phyloP scores from a whole-genome alignment of 108 stramenopile genomes.

The Epithemia pelagica region DNA sequence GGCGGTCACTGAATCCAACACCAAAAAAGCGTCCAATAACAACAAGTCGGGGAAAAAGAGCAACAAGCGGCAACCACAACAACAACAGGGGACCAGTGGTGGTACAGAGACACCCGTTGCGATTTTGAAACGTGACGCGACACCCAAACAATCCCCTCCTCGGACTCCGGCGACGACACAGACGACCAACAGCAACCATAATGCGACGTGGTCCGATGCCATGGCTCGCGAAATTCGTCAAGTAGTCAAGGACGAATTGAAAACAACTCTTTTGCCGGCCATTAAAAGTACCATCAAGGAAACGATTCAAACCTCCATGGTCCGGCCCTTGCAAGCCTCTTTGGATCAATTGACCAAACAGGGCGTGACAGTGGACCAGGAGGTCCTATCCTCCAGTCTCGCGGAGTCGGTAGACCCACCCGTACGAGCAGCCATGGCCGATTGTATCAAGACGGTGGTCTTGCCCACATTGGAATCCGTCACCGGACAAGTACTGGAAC shows the following conservation, averaged over 20 bases:
- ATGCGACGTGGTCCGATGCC: background rate
- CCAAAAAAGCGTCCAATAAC: conserved; percentile 18
- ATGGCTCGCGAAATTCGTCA: conserved; percentile 24
- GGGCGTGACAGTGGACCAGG: conserved; percentile 32
- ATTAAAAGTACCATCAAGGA: conserved; percentile 33
- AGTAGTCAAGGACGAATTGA: conserved; percentile 38
- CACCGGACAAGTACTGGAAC: conserved; percentile 56
- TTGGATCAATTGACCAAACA: conserved; percentile 45
- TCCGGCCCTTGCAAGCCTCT: conserved; percentile 31
- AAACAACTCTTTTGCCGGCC: conserved; percentile 29
- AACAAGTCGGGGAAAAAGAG: conserved; percentile 27
- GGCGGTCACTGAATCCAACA: conserved; percentile 12
- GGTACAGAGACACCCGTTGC: conserved; percentile 26
- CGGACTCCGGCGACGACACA: conserved; percentile 2
- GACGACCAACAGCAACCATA: background rate
- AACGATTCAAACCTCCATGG: conserved; percentile 34
- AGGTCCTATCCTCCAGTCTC: conserved; percentile 16
- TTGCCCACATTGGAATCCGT: conserved; percentile 72
- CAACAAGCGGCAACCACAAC: conserved; percentile 5
- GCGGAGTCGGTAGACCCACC: conserved; percentile 38
- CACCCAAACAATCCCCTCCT: background rate
- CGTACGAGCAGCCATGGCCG: conserved; percentile 28
- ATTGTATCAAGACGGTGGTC: conserved; percentile 57
- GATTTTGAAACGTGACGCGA: conserved; percentile 41
- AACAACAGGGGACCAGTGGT: too few species aligned